Evolutionary conservation across 441 rosid genomes (phyloP).

Genomic region (Theobroma grandiflorum): DNA sequence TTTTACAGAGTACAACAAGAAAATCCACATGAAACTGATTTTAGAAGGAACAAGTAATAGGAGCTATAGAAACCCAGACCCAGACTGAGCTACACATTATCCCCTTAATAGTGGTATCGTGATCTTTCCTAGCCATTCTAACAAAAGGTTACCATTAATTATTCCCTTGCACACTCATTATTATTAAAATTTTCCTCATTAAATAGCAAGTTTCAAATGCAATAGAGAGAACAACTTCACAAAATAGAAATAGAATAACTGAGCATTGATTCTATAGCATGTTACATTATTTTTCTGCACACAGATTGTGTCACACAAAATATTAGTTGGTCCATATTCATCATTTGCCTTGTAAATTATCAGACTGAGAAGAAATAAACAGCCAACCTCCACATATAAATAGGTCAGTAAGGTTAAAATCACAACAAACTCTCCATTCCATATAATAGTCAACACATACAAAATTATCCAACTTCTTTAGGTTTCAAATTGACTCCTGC

Average conservation of each 20-base stretch:
- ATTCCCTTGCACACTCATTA: not conserved
- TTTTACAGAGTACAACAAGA: slow-evolving; percentile 5
- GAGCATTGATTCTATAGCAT: not conserved
- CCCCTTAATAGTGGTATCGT: not conserved
- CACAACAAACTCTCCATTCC: not conserved
- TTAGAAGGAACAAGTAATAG: not conserved
- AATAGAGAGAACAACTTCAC: not conserved
- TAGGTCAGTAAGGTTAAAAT: not conserved
- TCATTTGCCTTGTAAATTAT: not conserved
- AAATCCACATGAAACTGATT: slow-evolving; percentile 11
- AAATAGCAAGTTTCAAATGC: not conserved
- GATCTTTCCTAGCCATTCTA: not conserved
- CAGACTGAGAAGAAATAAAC: not conserved
- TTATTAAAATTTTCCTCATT: not conserved
- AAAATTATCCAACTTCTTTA: not conserved
- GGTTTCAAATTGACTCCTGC: not conserved
- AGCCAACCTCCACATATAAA: not conserved
- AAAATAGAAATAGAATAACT: not conserved
- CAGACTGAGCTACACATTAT: not conserved
- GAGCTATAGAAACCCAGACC: not conserved
- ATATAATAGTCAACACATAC: not conserved
- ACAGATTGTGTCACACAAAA: not conserved
- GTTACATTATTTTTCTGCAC: not conserved
- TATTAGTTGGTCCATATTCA: not conserved
- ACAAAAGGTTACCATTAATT: not conserved